Evolutionary conservation across 208 protist genomes (phyloP).

Genomic region (Trypanosoma conorhini): DNA sequence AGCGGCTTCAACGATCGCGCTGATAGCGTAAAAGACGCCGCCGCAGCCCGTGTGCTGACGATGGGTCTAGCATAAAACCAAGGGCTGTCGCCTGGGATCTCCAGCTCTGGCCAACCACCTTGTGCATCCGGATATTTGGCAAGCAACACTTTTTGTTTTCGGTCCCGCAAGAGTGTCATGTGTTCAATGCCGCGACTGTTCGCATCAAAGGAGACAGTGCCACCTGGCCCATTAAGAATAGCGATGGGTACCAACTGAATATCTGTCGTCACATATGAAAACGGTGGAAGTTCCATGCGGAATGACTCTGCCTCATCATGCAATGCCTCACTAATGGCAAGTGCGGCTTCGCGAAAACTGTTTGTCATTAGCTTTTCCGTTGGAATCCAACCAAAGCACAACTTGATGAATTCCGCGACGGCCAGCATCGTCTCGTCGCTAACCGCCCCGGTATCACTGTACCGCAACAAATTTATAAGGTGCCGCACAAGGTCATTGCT

Average conservation of each 20-base stretch:
- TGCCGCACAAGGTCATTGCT: slow-evolving; percentile 35
- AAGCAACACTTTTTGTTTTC: slow-evolving; percentile 60
- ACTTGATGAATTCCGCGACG: slow-evolving; percentile 31
- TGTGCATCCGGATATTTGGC: slow-evolving; percentile 85
- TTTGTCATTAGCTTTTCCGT: slow-evolving; percentile 20
- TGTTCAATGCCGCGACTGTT: slow-evolving; percentile 75
- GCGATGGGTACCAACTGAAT: slow-evolving; percentile 62
- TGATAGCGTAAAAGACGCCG: slow-evolving; percentile 27
- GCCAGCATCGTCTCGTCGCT: slow-evolving; percentile 7
- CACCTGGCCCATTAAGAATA: slow-evolving; percentile 52
- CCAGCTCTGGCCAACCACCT: slow-evolving; percentile 63
- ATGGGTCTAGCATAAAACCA: slow-evolving; percentile 42
- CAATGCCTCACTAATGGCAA: slow-evolving; percentile 44
- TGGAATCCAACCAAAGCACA: slow-evolving; percentile 15
- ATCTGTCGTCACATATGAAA: slow-evolving; percentile 28
- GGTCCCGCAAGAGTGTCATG: slow-evolving; percentile 74
- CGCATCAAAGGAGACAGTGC: slow-evolving; percentile 61
- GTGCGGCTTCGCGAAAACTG: slow-evolving; percentile 37
- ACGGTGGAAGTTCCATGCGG: slow-evolving; percentile 42
- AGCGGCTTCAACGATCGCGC: slow-evolving; percentile 33
- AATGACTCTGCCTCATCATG: slow-evolving; percentile 55
- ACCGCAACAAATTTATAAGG: slow-evolving; percentile 57
- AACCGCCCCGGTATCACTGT: slow-evolving; percentile 33
- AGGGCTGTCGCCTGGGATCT: slow-evolving; percentile 34
- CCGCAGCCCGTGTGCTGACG: slow-evolving; percentile 28